phyloP scores from a whole-genome alignment of 768 basidiomycete genomes.

The Serendipita indica region DNA sequence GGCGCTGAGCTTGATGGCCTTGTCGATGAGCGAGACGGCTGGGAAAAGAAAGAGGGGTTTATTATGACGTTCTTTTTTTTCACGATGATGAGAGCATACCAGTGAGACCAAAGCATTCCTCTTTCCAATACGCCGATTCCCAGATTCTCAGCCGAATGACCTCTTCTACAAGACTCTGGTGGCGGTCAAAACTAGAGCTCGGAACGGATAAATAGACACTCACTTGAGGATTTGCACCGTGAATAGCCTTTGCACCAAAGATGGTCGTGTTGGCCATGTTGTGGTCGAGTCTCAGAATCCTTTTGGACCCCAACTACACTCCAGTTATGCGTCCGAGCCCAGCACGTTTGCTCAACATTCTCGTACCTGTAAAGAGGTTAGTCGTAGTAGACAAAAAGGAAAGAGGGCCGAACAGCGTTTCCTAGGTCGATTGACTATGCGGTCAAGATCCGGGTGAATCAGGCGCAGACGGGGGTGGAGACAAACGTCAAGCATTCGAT shows the following conservation, averaged over 20 bases:
- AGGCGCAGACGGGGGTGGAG: slow-evolving; percentile 89
- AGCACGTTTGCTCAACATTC: slow-evolving; percentile 62
- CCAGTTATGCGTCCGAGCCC: slow-evolving; percentile 60
- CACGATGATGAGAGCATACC: slow-evolving; percentile 33
- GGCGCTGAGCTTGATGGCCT: slow-evolving; percentile 62
- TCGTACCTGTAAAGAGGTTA: slow-evolving; percentile 88
- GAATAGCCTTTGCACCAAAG: slow-evolving; percentile 72
- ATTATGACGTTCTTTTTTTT: background rate
- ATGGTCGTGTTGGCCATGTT: slow-evolving; percentile 89
- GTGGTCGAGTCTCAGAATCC: slow-evolving; percentile 14
- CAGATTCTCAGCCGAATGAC: slow-evolving; percentile 94
- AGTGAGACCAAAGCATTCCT: slow-evolving; percentile 94
- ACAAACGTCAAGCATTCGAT: slow-evolving; percentile 97
- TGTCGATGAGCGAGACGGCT: slow-evolving; percentile 92
- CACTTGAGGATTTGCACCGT: slow-evolving; percentile 96
- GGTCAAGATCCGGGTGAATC: slow-evolving; percentile 95
- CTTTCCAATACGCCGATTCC: slow-evolving; percentile 92
- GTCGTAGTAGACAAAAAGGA: background rate
- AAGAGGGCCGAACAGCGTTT: background rate
- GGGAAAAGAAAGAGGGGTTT: slow-evolving; percentile 7
- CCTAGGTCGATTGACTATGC: slow-evolving; percentile 86
- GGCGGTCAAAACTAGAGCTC: slow-evolving; percentile 13
- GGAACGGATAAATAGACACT: slow-evolving; percentile 4
- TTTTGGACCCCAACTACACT: background rate
- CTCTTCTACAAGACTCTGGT: slow-evolving; percentile 84